These are phyloP conservation scores for Fraxinus cuspidata DNA, from an alignment of 257 asterid species.

Conservation along the genomic window DNA sequence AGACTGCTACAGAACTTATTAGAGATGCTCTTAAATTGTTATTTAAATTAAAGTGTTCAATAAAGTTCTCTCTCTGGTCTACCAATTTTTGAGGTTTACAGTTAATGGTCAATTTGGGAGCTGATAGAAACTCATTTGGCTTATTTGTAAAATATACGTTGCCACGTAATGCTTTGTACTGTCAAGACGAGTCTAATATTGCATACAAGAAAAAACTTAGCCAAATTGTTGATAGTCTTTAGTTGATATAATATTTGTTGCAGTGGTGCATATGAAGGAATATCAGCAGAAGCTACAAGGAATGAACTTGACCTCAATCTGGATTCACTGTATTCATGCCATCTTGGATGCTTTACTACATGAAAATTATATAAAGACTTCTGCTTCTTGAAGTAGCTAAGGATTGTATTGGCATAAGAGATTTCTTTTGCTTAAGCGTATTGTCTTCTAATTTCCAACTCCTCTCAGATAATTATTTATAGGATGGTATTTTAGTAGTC, in stretches of 20 bases:
- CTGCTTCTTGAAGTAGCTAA: neutral
- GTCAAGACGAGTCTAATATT: no score
- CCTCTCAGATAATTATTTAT: constrained; percentile 7
- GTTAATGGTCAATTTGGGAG: no score
- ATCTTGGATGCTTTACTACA: constrained; percentile 74
- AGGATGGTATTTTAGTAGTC: constrained; percentile 17
- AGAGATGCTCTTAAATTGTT: no score
- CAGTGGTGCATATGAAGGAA: constrained; percentile 52
- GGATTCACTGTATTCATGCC: constrained; percentile 77
- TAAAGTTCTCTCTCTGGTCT: no score
- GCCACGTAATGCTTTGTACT: no score
- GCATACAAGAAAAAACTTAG: no score
- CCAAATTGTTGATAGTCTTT: neutral
- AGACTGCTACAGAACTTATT: no score
- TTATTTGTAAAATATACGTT: no score
- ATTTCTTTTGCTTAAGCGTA: constrained; percentile 16
- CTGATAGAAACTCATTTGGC: no score
- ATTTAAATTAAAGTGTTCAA: no score
- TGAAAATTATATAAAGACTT: neutral
- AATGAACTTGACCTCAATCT: constrained; percentile 80
- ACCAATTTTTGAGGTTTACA: no score
- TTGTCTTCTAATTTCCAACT: constrained; percentile 23
- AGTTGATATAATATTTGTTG: neutral
- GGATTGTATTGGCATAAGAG: constrained; percentile 4
- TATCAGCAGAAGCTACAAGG: constrained; percentile 54